These are phyloP conservation scores for Steccherinum ochraceum DNA, from an alignment of 768 basidiomycete species.

Conservation along the genomic window DNA sequence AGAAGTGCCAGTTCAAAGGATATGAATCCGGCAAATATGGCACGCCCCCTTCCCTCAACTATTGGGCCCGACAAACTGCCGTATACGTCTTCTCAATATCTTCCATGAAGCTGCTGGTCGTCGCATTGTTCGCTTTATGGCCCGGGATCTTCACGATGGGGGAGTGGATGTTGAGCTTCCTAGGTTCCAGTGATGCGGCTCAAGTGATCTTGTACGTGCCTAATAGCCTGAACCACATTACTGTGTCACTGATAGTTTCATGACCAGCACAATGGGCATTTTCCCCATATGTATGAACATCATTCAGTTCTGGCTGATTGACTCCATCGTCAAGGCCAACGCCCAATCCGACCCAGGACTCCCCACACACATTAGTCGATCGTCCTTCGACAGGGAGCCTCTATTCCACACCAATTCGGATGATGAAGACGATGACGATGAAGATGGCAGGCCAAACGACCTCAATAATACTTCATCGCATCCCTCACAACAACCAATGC, in stretches of 20 bases:
- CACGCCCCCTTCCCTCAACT: conserved; percentile 64
- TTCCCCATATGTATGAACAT: conserved; percentile 89
- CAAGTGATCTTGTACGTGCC: conserved; percentile 84
- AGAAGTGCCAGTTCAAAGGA: conserved; percentile 61
- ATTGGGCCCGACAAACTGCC: conserved; percentile 72
- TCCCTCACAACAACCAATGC: too few species aligned
- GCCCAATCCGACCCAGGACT: conserved; percentile 29
- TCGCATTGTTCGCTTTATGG: conserved; percentile 64
- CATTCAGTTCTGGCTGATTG: conserved; percentile 92
- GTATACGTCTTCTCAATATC: conserved; percentile 79
- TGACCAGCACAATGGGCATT: conserved; percentile 82
- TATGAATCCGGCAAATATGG: conserved; percentile 89
- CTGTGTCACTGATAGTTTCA: too few species aligned
- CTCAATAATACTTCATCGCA: too few species aligned
- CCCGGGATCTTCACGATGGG: conserved; percentile 69
- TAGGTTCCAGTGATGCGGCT: conserved; percentile 53
- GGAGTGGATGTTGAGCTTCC: conserved; percentile 85
- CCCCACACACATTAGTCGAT: conserved; percentile 30
- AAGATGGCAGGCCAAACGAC: conserved; percentile 27
- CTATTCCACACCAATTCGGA: conserved; percentile 48
- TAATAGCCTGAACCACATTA: too few species aligned
- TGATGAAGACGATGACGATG: conserved; percentile 48
- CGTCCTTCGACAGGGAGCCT: conserved; percentile 45
- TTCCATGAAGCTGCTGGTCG: conserved; percentile 89
- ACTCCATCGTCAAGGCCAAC: conserved; percentile 84